Base-by-base conservation (phyloP, 805 yeast genomes). In the Wickerhamomyces tratensis region DNA sequence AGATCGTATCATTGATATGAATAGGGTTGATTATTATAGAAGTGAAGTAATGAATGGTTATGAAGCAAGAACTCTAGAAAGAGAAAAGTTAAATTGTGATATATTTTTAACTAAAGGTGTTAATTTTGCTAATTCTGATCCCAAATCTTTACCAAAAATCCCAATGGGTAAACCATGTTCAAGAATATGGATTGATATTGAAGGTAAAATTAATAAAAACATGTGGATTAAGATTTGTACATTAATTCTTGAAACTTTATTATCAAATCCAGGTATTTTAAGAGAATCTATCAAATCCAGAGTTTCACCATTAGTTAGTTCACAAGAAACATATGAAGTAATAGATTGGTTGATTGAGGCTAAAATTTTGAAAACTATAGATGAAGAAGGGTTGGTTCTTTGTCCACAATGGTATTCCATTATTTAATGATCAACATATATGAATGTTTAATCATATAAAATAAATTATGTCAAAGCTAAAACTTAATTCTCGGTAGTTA, bases 31-130 rank as follows among this genome's bases (percentile, higher is more conserved):
- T 49, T 72, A 72, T 41, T 61, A 71, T 9, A 68, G 75, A 44
- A 68, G 64, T 13, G 59, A 60, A 20, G 57, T 71, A n/a, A 68
- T 74, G 41, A 67, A 71, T 33, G 81, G 86, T 11, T 89, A 88
- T 56, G 82, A 82, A 35, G 83, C 96, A 1, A 72, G 96, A 47
- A 67, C 76, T 15, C 73, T 85, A 36, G 94, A 86, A 46, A 76
- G 81, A 48, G 76, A 71, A 36, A 79, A 69, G 57, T 71, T 75
- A 39, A 86, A 73, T 52, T 82, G 79, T 56, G 95, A 76, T 54
- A 76, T 79, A 25, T 68, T 75, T 25, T 56, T 72, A 25, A 62
- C 64, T 41, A 49, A 35, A 38, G 46, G 39, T 15, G 35, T 15
- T 13, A 40, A 20, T 37, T 43, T 20, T 20, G 20, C 4, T 20